Conservation (phyloP, 106 monocot genomes). For the Platanthera guangdongensis region DNA sequence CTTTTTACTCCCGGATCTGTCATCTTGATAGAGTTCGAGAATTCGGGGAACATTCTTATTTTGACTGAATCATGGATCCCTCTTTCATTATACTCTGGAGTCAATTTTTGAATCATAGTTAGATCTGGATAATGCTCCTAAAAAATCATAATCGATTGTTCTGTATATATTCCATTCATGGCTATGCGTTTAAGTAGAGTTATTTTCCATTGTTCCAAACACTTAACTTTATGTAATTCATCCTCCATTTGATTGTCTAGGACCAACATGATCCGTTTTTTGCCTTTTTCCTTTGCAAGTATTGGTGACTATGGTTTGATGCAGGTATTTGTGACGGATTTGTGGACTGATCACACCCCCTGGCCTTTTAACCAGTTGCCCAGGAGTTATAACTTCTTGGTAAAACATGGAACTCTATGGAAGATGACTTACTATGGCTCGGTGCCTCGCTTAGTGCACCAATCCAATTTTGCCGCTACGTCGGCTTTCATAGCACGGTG, state of each 20-base stretch:
- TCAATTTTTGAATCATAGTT: not conserved
- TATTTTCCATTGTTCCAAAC: not conserved
- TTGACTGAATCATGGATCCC: no score
- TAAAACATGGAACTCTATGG: constrained; percentile 90
- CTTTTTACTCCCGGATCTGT: no score
- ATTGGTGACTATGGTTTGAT: constrained; percentile 12
- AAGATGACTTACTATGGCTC: constrained; percentile 89
- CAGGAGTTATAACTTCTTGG: constrained; percentile 94
- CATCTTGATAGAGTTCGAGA: no score
- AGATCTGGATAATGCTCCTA: not conserved
- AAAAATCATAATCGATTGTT: not conserved
- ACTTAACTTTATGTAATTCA: not conserved
- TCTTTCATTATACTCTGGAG: no score
- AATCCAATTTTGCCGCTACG: constrained; percentile 88
- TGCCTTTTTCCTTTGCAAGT: not conserved
- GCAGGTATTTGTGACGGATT: constrained; percentile 88
- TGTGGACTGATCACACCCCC: constrained; percentile 97
- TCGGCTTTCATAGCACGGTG: constrained; percentile 91
- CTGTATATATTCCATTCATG: not conserved
- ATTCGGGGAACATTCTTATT: no score
- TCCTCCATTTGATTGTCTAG: not conserved
- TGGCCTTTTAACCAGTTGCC: constrained; percentile 99
- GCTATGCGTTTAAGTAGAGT: not conserved
- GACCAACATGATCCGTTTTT: not conserved
- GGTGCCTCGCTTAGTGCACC: constrained; percentile 76